Evolutionary conservation across 257 asterid species (phyloP).

Genomic region (Primulina eburnea): DNA sequence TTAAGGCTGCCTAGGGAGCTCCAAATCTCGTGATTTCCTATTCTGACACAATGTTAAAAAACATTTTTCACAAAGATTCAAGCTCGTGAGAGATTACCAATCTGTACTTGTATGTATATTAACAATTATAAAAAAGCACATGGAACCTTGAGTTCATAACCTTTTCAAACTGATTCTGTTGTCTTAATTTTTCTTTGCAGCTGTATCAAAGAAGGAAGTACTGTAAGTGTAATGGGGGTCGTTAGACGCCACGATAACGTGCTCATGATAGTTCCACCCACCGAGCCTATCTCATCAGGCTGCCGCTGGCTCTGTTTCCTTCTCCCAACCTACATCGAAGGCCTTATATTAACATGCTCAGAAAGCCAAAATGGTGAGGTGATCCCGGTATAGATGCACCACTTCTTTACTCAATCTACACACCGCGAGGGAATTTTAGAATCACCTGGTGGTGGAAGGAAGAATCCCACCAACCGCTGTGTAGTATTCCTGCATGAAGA

Average conservation of each 20-base stretch:
- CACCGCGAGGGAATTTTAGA: constrained; percentile 35
- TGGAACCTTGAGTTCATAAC: not conserved
- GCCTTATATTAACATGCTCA: constrained; percentile 54
- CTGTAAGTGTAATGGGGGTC: constrained; percentile 72
- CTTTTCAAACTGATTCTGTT: not conserved
- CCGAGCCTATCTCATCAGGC: constrained; percentile 66
- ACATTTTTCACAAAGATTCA: too few relatives aligned
- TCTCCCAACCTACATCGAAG: constrained; percentile 70
- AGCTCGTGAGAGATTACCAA: not conserved
- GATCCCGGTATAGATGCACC: constrained; percentile 55
- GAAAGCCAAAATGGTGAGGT: constrained; percentile 53
- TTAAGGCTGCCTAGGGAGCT: not conserved
- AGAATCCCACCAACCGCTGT: constrained; percentile 30
- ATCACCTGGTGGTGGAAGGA: constrained; percentile 25
- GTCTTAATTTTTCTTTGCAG: constrained; percentile 31
- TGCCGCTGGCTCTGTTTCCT: constrained; percentile 69
- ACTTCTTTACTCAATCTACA: constrained; percentile 21
- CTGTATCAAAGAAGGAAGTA: constrained; percentile 75
- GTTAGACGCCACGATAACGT: constrained; percentile 64
- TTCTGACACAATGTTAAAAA: not conserved
- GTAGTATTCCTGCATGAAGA: constrained; percentile 26
- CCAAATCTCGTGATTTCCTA: not conserved
- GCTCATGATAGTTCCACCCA: constrained; percentile 76
- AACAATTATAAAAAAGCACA: too few relatives aligned
- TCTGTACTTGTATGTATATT: not conserved